A percentile compares a stretch with the other conserved stretches of the same genome.
phyloP scores from a whole-genome alignment of 192 early-diverging fungal genomes.

The Mortierella hygrophila region DNA sequence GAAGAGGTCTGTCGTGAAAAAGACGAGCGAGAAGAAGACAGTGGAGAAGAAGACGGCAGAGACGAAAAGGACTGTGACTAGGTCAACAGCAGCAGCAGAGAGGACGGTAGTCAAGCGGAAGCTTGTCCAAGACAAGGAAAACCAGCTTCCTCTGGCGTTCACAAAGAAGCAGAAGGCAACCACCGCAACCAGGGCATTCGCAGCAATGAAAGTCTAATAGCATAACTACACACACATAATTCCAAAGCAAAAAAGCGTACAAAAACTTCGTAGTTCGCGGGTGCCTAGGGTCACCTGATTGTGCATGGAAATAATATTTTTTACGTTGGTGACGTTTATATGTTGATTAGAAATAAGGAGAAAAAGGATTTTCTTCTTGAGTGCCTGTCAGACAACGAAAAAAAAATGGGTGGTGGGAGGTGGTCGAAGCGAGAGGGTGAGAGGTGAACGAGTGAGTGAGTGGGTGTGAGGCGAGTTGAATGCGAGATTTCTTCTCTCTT shows the following conservation, averaged over 20 bases:
- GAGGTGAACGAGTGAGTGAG: background rate
- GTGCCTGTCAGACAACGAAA: background rate
- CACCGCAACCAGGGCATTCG: constrained; percentile 24
- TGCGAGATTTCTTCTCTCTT: background rate
- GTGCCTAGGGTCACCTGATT: constrained; percentile 2
- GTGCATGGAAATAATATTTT: background rate
- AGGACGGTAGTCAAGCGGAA: constrained; percentile 8
- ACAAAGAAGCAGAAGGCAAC: constrained; percentile 29
- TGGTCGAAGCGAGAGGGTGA: background rate
- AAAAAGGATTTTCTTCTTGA: background rate
- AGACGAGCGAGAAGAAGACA: background rate
- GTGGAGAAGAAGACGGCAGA: background rate
- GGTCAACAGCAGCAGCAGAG: constrained; percentile 7
- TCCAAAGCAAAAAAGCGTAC: no score
- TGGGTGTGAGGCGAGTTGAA: background rate
- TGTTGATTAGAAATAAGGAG: background rate
- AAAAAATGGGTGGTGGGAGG: background rate
- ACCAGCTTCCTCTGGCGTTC: constrained; percentile 22
- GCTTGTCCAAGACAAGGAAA: constrained; percentile 38
- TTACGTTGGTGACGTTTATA: background rate
- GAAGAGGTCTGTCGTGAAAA: background rate
- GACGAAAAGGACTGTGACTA: background rate
- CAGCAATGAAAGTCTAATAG: constrained; percentile 19
- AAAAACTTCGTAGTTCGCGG: background rate
- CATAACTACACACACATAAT: background rate